Evolutionary conservation across 2,329 filamentous ascomycete species (phyloP), one percentile per base, ranked within the genome.

Genomic region (Aspergillus arachidicola): DNA sequence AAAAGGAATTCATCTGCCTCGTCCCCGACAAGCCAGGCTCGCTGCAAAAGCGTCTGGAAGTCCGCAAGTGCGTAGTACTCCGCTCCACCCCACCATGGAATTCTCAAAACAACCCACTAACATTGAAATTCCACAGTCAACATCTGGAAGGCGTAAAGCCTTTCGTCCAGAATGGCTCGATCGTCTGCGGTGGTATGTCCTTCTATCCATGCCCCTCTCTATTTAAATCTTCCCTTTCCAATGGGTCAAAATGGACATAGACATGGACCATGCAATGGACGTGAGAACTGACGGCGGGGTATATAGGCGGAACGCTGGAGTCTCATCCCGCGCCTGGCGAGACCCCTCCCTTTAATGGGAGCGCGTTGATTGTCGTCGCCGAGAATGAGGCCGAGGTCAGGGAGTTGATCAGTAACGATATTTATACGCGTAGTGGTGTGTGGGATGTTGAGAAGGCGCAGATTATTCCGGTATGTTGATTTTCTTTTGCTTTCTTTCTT

Each of bases 371-470:
- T 32, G 81, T 87, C 45, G 77, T 86, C 34, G 92, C 91, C 9
- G 85, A 87, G 65, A 88, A 84, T 10, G 87, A 85, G 70, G 90
- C 93, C 67, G 90, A 93, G 75, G 86, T 92, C 2, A 75, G 89
- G 46, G 85, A 90, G 69, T 73, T 85, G 58, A 75, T 97, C 54
- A 86, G 85, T 76, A 83, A 86, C 56, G 93, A 97, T 79, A 81
- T 93, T 11, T 97, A 96, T 79, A 82, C 84, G 11, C 84, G 80
- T 64, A 83, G 78, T 50, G 91, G 89, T 0, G 93, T 96, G 10
- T 97, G 93, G 93, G 92, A 97, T 81, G 74, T 91, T 63, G 85
- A 89, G 41, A 91, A 91, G 71, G 87, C 75, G 66, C 71, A 80
- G 71, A 76, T 82, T 62, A 76, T 75, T 70, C 73, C 74, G 62